Percentiles rank a stretch among this genome's conserved stretches.
phyloP scores from a whole-genome alignment of 306 rosid species.

The Prinsepia uniflora region DNA sequence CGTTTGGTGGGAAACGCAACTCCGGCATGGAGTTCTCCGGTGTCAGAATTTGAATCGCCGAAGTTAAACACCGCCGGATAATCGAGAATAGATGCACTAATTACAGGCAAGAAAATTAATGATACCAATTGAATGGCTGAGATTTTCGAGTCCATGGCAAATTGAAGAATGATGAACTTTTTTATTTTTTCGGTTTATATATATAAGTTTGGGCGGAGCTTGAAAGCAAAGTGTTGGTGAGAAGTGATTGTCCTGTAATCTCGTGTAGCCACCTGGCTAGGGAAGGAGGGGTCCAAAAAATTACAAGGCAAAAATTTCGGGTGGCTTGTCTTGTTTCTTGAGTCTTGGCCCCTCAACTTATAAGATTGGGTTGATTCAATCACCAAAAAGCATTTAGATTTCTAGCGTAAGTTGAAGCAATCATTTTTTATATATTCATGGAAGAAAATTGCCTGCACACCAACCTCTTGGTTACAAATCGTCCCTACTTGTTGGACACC shows the following conservation, averaged over 20 bases:
- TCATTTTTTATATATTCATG: neutral
- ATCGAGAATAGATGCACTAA: slow-evolving; percentile 12
- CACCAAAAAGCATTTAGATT: neutral
- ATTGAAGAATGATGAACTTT: neutral
- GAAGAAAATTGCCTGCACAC: neutral
- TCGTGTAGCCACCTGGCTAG: neutral
- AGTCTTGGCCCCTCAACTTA: neutral
- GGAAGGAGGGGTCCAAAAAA: neutral
- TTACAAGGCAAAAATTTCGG: neutral
- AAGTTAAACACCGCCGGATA: slow-evolving; percentile 39
- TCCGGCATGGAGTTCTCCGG: slow-evolving; percentile 35
- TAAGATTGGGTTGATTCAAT: neutral
- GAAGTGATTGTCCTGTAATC: slow-evolving; percentile 25
- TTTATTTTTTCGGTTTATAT: too few relatives aligned
- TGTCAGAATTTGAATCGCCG: slow-evolving; percentile 43
- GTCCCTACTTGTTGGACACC: too few relatives aligned
- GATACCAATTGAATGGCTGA: slow-evolving; percentile 11
- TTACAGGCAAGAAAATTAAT: slow-evolving; percentile 12
- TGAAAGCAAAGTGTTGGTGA: slow-evolving; percentile 8
- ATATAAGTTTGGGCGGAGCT: too few relatives aligned
- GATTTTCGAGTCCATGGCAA: slow-evolving; percentile 17
- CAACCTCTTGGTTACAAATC: neutral
- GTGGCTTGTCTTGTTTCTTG: neutral
- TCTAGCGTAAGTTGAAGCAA: neutral
- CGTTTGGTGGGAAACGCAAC: slow-evolving; percentile 30